Conservation (phyloP, 345 rosid genomes). For the Limnanthes douglasii region DNA sequence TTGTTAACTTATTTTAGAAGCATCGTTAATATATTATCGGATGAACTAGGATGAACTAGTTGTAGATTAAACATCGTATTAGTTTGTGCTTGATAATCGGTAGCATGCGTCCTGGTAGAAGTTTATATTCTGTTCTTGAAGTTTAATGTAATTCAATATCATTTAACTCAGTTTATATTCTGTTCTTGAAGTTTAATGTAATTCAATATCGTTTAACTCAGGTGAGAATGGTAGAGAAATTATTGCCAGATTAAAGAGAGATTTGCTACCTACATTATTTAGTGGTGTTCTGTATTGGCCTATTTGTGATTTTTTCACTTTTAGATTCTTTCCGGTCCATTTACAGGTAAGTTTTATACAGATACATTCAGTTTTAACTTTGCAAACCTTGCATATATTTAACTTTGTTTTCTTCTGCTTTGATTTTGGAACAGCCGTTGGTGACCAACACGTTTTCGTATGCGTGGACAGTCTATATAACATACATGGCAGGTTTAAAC, state of each 20-base stretch:
- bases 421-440: constrained; percentile 41
- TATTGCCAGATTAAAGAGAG: constrained; percentile 65
- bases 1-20: too few species aligned
- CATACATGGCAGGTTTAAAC: constrained; percentile 68
- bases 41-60: too few species aligned
- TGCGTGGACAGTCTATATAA: constrained; percentile 80
- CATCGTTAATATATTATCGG: too few species aligned
- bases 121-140: too few species aligned
- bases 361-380: neutral
- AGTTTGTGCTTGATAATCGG: too few species aligned
- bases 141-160: neutral
- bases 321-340: constrained; percentile 67
- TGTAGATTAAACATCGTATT: too few species aligned
- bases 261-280: constrained; percentile 58
- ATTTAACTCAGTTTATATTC: neutral
- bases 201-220: constrained; percentile 10
- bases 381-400: neutral
- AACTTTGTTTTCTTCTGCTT: neutral
- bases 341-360: constrained; percentile 43
- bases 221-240: constrained; percentile 66
- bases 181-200: neutral
- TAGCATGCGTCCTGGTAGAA: too few species aligned
- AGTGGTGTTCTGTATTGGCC: constrained; percentile 91
- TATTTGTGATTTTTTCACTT: constrained; percentile 78
- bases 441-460: constrained; percentile 89